A percentile compares a stretch with the other conserved stretches of the same genome.
Conservation (phyloP, 2,329 filamentous ascomycete genomes). For the Hymenoscyphus linearis region DNA sequence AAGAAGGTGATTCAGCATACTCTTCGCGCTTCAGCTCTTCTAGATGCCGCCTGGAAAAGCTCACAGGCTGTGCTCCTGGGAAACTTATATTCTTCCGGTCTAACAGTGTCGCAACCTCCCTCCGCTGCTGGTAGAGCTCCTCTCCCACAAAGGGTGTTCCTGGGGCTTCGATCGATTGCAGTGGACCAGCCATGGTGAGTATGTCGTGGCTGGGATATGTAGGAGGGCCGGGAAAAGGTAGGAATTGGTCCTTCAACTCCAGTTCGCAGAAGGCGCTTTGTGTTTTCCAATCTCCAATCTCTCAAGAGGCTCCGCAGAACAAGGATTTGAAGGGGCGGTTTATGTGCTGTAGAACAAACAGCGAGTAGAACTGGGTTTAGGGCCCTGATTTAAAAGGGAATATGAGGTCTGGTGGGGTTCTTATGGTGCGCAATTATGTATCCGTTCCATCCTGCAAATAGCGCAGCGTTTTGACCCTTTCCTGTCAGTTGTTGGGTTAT, state of each 20-base stretch:
- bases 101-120: constrained; percentile 72
- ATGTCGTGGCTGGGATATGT: not conserved
- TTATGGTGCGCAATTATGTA: constrained; percentile 9
- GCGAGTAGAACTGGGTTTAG: not conserved
- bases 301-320: not conserved
- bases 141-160: constrained; percentile 61
- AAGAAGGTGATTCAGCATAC: constrained; percentile 38
- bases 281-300: not conserved
- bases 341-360: not conserved
- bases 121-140: constrained; percentile 57
- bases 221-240: not conserved
- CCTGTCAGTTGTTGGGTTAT: constrained; percentile 10
- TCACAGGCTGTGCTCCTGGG: constrained; percentile 90
- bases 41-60: constrained; percentile 77
- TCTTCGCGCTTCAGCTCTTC: constrained; percentile 76
- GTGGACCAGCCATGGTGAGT: constrained; percentile 13
- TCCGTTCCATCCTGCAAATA: constrained; percentile 17
- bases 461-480: constrained; percentile 14
- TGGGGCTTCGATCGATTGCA: constrained; percentile 46
- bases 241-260: not conserved
- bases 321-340: not conserved
- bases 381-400: not conserved
- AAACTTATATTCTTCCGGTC: constrained; percentile 64
- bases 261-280: not conserved
- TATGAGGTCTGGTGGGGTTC: not conserved